Evolutionary conservation across 495 filamentous ascomycete genomes (phyloP).

Genomic region (Thozetella sp.): DNA sequence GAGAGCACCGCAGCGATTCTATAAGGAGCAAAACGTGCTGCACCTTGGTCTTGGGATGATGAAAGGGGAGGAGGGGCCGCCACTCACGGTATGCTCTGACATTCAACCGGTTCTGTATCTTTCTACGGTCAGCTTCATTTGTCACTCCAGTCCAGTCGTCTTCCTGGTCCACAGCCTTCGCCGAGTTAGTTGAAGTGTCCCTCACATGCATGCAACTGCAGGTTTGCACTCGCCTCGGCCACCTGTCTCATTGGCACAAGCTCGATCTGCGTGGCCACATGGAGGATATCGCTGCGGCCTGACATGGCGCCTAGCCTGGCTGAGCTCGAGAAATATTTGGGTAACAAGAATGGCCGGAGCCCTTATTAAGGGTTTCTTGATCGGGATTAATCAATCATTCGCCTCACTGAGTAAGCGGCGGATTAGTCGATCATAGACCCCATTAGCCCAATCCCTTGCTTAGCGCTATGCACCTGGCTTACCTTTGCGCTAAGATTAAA

Average conservation of each 20-base stretch:
- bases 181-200: neutral
- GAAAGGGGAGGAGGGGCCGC: slow-evolving; percentile 3
- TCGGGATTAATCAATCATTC: slow-evolving; percentile 13
- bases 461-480: slow-evolving; percentile 41
- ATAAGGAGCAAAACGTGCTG: too few species aligned
- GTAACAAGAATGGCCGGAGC: too few species aligned
- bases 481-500: slow-evolving; percentile 15
- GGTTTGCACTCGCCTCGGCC: slow-evolving; percentile 33
- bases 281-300: too few species aligned
- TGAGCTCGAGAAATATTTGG: too few species aligned
- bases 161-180: slow-evolving; percentile 13
- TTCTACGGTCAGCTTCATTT: slow-evolving; percentile 32
- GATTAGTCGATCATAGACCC: slow-evolving; percentile 16
- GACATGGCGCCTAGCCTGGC: too few species aligned
- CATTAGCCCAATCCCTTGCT: slow-evolving; percentile 19
- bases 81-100: slow-evolving; percentile 42
- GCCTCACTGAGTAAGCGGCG: slow-evolving; percentile 21
- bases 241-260: slow-evolving; percentile 39
- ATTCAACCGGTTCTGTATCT: slow-evolving; percentile 41
- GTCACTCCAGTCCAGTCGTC: slow-evolving; percentile 45
- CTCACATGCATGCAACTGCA: too few species aligned
- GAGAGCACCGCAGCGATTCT: too few species aligned
- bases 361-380: too few species aligned
- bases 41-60: neutral
- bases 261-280: slow-evolving; percentile 29